Base-by-base conservation (phyloP, 371 early-diverging fungal species). In the Mortierella sp. region DNA sequence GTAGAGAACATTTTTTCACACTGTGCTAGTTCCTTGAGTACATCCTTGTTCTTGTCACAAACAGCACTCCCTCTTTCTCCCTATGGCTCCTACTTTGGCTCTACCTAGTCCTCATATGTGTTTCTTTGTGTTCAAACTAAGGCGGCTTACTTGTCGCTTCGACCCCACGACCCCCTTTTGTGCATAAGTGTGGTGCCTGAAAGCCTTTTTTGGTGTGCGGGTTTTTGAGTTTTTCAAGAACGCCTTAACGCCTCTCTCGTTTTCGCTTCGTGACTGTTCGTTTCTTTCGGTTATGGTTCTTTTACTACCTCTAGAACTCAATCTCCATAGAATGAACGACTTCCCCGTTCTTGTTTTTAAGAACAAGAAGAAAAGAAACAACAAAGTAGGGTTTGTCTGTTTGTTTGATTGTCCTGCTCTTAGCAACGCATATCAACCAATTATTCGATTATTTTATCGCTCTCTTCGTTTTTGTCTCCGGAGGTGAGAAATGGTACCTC, bases 401-500 rank as follows among this genome's bases (percentile, higher is more conserved):
- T 16, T 24, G 18, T 10, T 38, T 6, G 24, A 18, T 51, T 51
- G 5, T 51, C 21, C 11, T 41, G 68, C 68, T 68, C 68, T 68
- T 41, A 41, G 24, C 4, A 2, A 68, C 7, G 4, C 51, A 21
- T 21, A 18, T 3, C 51, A 51, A 24, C 24, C 35, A 38, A 24
- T 68, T 38, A 68, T 24, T 24, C 43, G 41, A 68, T 68, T 41
- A 68, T 68, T 68, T 68, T 68, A 68, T 68, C 68, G 68, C 68
- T 41, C 68, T 38, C 41, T 21, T 35, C 7, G 11, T 35, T 63
- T 63, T 35, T 38, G 14, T 4, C 68, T 65, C 24, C 38, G 65
- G 65, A 65, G 16, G 14, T 10, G n/a, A 56, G 11, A 16, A 56
- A 68, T 3, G 56, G 68, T 68, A 68, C 68, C 38, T 68, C 43